Evolutionary conservation across 148 eudicot genomes (phyloP).

Genomic region (Pharnaceum exiguum): DNA sequence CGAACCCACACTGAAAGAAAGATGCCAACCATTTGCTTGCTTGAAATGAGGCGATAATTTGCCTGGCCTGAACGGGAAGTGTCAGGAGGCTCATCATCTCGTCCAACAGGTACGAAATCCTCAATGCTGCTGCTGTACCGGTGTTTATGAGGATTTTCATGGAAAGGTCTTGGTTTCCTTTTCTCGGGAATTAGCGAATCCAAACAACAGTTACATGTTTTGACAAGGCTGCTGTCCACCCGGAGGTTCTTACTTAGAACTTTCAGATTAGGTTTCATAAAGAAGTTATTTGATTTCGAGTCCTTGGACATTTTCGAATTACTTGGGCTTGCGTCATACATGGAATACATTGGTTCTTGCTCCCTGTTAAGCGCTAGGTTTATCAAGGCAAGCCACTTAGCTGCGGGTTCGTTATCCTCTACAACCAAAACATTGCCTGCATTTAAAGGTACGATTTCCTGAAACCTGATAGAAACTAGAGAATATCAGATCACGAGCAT

Average conservation of each 20-base stretch:
- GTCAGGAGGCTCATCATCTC: conserved; percentile 18
- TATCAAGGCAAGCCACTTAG: conserved; percentile 80
- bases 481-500: not conserved
- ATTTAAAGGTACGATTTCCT: conserved; percentile 86
- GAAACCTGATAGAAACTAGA: conserved; percentile 49
- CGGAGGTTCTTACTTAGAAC: conserved; percentile 45
- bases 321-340: conserved; percentile 26
- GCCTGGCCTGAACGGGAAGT: conserved; percentile 17
- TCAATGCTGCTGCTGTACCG: conserved; percentile 22
- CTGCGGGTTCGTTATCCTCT: conserved; percentile 89
- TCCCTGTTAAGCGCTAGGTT: conserved; percentile 68
- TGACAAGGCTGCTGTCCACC: conserved; percentile 52
- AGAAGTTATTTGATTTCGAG: conserved; percentile 42
- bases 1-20: conserved; percentile 80
- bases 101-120: conserved; percentile 24
- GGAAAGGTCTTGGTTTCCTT: conserved; percentile 33
- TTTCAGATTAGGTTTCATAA: conserved; percentile 58
- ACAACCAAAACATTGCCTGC: conserved; percentile 76
- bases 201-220: conserved; percentile 64
- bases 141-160: conserved; percentile 28
- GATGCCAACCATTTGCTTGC: conserved; percentile 93
- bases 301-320: conserved; percentile 41
- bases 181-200: conserved; percentile 31
- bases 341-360: conserved; percentile 19
- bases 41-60: conserved; percentile 55